Percentiles rank a stretch among this genome's conserved stretches.
phyloP scores from a whole-genome alignment of 495 filamentous ascomycete species.

The Hypoxylon perforatum region DNA sequence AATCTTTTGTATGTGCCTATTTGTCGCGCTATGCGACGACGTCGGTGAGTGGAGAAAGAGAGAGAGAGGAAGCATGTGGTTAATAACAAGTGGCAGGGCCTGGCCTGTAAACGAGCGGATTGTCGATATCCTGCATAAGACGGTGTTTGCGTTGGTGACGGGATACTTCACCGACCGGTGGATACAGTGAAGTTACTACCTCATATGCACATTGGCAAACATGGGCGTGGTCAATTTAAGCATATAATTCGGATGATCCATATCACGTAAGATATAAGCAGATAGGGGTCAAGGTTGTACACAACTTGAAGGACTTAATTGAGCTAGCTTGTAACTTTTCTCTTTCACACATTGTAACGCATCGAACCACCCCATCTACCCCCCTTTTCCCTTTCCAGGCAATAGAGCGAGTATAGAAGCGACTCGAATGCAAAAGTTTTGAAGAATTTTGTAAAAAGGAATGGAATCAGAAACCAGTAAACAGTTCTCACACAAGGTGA shows the following conservation, averaged over 20 bases:
- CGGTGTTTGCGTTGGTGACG: conserved; percentile 43
- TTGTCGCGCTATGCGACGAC: no score
- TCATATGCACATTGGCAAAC: not conserved
- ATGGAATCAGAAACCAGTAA: conserved; percentile 31
- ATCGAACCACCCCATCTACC: not conserved
- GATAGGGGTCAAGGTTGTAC: not conserved
- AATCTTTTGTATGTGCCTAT: conserved; percentile 6
- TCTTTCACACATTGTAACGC: conserved; percentile 4
- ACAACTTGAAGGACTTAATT: conserved; percentile 24
- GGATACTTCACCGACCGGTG: conserved; percentile 44
- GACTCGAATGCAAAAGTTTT: conserved; percentile 17
- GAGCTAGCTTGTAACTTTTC: conserved; percentile 27
- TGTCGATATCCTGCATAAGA: conserved; percentile 49
- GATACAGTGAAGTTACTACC: conserved; percentile 20
- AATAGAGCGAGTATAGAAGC: conserved; percentile 24
- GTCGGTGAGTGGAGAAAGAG: no score
- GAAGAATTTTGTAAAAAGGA: conserved; percentile 14
- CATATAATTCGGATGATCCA: not conserved
- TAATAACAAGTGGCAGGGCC: conserved; percentile 30
- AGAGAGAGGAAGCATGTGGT: not conserved
- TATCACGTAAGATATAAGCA: not conserved
- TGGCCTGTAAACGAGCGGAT: conserved; percentile 48
- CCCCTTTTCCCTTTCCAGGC: conserved; percentile 23
- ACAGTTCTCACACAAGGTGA: conserved; percentile 20
- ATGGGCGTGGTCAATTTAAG: not conserved